Evolutionary conservation across 768 basidiomycete species (phyloP).

Genomic region (Hydnum rufescens): DNA sequence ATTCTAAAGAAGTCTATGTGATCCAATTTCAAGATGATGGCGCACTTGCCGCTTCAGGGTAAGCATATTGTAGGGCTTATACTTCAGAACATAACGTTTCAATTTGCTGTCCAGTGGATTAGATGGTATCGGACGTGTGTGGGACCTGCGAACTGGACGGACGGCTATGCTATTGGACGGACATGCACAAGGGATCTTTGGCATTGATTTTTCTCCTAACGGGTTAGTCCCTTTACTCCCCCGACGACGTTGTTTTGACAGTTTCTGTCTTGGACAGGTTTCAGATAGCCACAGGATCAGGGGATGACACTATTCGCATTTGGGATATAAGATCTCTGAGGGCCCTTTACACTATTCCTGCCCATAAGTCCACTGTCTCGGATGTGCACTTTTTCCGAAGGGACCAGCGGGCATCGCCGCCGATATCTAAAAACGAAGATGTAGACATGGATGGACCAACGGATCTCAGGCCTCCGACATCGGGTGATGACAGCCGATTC

Average conservation of each 20-base stretch:
- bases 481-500: slow-evolving; percentile 28
- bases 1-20: slow-evolving; percentile 89
- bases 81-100: background rate
- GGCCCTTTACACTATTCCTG: slow-evolving; percentile 89
- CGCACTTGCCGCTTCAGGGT: slow-evolving; percentile 85
- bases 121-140: slow-evolving; percentile 91
- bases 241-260: slow-evolving; percentile 4
- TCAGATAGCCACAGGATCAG: slow-evolving; percentile 91
- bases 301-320: slow-evolving; percentile 93
- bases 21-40: slow-evolving; percentile 96
- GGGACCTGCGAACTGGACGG: slow-evolving; percentile 88
- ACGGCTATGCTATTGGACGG: slow-evolving; percentile 98
- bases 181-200: slow-evolving; percentile 80
- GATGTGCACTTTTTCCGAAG: slow-evolving; percentile 87
- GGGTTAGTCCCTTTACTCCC: slow-evolving; percentile 38
- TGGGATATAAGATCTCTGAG: slow-evolving; percentile 95
- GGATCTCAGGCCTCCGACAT: no score
- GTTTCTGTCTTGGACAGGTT: slow-evolving; percentile 33
- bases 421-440: background rate
- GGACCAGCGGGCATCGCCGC: slow-evolving; percentile 6
- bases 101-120: slow-evolving; percentile 41
- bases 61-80: slow-evolving; percentile 14
- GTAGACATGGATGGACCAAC: no score
- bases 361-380: slow-evolving; percentile 84
- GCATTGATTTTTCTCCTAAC: slow-evolving; percentile 86